These are phyloP conservation scores for Hanseniaspora mollemarum DNA, from an alignment of 805 yeast genomes.

Conservation along the genomic window DNA sequence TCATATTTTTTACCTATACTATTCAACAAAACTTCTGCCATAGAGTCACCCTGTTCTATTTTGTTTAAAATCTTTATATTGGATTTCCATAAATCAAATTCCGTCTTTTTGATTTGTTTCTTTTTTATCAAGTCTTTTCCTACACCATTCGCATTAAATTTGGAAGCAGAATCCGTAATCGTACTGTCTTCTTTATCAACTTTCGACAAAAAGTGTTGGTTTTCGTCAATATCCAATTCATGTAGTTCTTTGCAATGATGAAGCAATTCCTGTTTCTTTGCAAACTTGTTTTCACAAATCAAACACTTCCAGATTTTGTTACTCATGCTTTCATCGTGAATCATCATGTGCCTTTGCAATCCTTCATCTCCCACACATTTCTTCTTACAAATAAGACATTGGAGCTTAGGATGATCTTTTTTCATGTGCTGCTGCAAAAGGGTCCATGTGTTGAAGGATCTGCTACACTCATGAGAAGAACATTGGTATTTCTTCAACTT, in stretches of 20 bases:
- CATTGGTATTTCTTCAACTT: slow-evolving; percentile 39
- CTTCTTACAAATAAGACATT: slow-evolving; percentile 55
- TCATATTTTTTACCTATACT: slow-evolving; percentile 30
- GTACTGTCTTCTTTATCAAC: not conserved
- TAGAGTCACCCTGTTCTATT: slow-evolving; percentile 24
- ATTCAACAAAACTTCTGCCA: slow-evolving; percentile 27
- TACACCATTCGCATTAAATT: no score
- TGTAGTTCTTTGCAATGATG: slow-evolving; percentile 47
- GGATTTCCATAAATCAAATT: slow-evolving; percentile 20
- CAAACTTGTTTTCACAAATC: slow-evolving; percentile 39
- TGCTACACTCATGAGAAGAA: slow-evolving; percentile 49
- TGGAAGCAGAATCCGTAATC: not conserved
- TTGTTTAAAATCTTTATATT: slow-evolving; percentile 24
- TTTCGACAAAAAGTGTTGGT: not conserved
- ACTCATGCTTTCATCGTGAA: slow-evolving; percentile 47
- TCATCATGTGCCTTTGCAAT: slow-evolving; percentile 57
- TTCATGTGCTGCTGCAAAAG: slow-evolving; percentile 61
- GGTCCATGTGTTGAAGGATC: slow-evolving; percentile 57
- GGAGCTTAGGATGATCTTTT: slow-evolving; percentile 58
- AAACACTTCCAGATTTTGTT: slow-evolving; percentile 59
- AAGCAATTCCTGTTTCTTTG: slow-evolving; percentile 45
- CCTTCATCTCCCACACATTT: slow-evolving; percentile 65
- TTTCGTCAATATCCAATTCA: slow-evolving; percentile 23
- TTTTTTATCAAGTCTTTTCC: no score
- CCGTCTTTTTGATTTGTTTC: slow-evolving; percentile 16